Evolutionary conservation across 2,329 filamentous ascomycete genomes (phyloP).

Genomic region (Sporothrix inflata): DNA sequence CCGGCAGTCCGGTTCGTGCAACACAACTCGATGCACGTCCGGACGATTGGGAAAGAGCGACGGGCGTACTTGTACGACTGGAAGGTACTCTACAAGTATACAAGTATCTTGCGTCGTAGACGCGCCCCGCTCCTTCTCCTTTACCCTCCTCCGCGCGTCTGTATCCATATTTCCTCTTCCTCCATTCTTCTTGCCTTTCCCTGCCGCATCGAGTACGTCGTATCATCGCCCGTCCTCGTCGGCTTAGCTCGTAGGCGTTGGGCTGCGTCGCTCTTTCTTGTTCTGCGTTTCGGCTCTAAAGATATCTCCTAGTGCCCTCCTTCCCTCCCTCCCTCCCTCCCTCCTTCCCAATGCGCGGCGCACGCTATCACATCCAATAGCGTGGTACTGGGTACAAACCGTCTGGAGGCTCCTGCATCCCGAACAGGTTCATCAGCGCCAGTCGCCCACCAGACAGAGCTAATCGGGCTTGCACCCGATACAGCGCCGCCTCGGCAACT

Average conservation of each 20-base stretch:
- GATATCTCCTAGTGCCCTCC: slow-evolving; percentile 1
- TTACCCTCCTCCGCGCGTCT: neutral
- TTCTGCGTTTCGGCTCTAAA: slow-evolving; percentile 8
- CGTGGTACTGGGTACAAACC: slow-evolving; percentile 17
- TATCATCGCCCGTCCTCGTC: neutral
- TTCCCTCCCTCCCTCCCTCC: neutral
- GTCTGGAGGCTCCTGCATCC: neutral
- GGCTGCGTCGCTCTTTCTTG: slow-evolving; percentile 2
- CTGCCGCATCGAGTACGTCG: neutral
- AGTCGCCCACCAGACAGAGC: neutral
- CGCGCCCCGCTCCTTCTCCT: neutral
- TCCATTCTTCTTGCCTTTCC: neutral
- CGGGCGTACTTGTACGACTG: slow-evolving; percentile 6
- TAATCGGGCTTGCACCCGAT: slow-evolving; percentile 18
- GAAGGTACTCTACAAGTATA: neutral
- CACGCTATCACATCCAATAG: slow-evolving; percentile 15
- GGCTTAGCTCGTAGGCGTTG: neutral
- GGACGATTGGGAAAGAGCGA: slow-evolving; percentile 2
- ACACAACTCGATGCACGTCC: slow-evolving; percentile 6
- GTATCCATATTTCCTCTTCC: neutral
- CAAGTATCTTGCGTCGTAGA: neutral
- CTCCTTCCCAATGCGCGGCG: neutral
- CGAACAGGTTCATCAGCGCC: neutral
- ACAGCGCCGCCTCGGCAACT: slow-evolving; percentile 25
- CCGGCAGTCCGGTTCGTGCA: slow-evolving; percentile 26